Percentiles rank a stretch among this genome's conserved stretches.
phyloP scores from a whole-genome alignment of 2,329 filamentous ascomycete genomes.

The Aureobasidium zeae region DNA sequence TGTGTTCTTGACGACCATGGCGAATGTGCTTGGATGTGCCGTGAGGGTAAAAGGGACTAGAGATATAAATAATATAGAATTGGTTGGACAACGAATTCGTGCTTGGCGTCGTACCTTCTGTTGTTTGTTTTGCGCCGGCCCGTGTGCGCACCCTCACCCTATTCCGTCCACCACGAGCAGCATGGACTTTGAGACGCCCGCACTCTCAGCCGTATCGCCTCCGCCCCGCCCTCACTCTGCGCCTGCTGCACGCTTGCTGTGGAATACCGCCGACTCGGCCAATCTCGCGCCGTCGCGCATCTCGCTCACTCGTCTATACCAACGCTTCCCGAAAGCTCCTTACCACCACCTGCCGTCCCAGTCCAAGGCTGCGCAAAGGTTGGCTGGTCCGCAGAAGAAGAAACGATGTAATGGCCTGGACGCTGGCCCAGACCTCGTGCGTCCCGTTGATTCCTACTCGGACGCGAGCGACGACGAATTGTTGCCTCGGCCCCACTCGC shows the following conservation, averaged over 20 bases:
- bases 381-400: constrained; percentile 6
- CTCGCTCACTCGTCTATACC: constrained; percentile 30
- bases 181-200: constrained; percentile 1
- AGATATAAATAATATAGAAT: no score
- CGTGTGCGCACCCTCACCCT: constrained; percentile 7
- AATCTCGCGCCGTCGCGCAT: constrained; percentile 34
- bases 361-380: not conserved
- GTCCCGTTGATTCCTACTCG: not conserved
- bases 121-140: not conserved
- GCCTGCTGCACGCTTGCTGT: constrained; percentile 19
- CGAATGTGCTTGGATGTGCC: no score
- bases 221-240: constrained; percentile 2
- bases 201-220: not conserved
- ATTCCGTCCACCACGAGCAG: not conserved
- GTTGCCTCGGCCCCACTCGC: not conserved
- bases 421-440: not conserved
- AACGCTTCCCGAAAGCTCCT: constrained; percentile 9
- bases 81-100: no score
- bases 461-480: constrained; percentile 6
- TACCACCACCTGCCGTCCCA: constrained; percentile 5
- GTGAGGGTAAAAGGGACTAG: no score
- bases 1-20: constrained; percentile 29
- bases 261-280: constrained; percentile 35
- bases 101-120: constrained; percentile 13
- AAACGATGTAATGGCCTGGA: constrained; percentile 4